phyloP scores from a whole-genome alignment of 2,329 filamentous ascomycete genomes.

The Bipolaris cookei region DNA sequence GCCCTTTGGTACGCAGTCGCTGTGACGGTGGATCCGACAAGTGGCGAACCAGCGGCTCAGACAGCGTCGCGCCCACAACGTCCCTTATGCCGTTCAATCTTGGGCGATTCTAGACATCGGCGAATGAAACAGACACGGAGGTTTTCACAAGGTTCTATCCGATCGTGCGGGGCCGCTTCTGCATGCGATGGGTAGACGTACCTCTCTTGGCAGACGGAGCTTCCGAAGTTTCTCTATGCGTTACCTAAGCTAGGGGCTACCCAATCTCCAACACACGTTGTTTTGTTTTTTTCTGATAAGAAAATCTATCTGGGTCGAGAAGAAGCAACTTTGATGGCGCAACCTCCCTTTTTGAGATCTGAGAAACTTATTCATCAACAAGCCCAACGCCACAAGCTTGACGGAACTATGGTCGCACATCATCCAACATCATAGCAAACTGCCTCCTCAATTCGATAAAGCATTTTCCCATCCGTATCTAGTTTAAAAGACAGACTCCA shows the following conservation, averaged over 20 bases:
- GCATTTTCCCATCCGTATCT: conserved; percentile 49
- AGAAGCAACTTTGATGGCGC: no score
- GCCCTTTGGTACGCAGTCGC: neutral
- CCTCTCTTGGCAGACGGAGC: neutral
- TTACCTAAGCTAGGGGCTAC: neutral
- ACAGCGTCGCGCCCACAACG: neutral
- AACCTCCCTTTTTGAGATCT: neutral
- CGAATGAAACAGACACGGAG: neutral
- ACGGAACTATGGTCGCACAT: neutral
- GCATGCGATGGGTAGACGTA: neutral
- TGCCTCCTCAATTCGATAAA: conserved; percentile 47
- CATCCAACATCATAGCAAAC: conserved; percentile 12
- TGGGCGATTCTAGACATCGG: neutral
- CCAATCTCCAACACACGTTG: neutral
- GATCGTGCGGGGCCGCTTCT: neutral
- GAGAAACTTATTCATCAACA: neutral
- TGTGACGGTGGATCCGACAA: neutral
- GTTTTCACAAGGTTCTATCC: neutral
- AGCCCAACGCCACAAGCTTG: neutral
- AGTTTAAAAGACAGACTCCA: conserved; percentile 57
- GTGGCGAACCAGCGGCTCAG: neutral
- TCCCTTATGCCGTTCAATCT: neutral
- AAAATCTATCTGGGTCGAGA: no score
- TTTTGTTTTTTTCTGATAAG: neutral
- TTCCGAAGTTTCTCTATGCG: neutral